Evolutionary conservation across 2,329 filamentous ascomycete species (phyloP).

Genomic region (Monilinia aucupariae): DNA sequence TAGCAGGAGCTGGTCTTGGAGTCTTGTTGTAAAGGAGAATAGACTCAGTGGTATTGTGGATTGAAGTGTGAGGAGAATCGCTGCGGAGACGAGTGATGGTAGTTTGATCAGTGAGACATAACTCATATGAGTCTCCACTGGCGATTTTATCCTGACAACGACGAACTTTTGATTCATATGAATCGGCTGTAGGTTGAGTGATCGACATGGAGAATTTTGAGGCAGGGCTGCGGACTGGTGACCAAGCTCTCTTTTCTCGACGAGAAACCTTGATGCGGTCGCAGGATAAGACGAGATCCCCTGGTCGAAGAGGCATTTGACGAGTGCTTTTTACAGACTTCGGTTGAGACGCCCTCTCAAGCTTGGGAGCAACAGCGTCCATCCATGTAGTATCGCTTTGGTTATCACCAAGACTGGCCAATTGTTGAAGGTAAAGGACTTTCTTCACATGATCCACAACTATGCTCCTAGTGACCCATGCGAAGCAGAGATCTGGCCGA

Average conservation of each 20-base stretch:
- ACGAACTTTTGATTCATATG: conserved; percentile 36
- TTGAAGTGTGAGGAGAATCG: conserved; percentile 10
- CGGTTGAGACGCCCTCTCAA: conserved; percentile 17
- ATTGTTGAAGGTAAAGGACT: conserved; percentile 54
- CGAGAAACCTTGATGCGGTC: conserved; percentile 15
- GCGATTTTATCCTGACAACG: conserved; percentile 37
- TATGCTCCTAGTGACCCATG: conserved; percentile 59
- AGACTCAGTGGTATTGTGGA: conserved; percentile 7
- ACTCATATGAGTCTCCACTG: conserved; percentile 39
- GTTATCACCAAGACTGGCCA: conserved; percentile 36
- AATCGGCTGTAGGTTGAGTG: conserved; percentile 20
- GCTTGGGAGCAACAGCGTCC: conserved; percentile 17
- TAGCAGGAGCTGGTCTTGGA: conserved; percentile 15
- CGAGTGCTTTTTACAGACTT: conserved; percentile 7
- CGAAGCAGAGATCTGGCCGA: conserved; percentile 55
- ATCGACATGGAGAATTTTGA: conserved; percentile 22
- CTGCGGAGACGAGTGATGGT: conserved; percentile 19
- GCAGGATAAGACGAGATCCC: conserved; percentile 7
- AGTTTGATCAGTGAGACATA: conserved; percentile 38
- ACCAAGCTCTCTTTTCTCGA: conserved; percentile 14
- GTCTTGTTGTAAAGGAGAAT: conserved; percentile 17
- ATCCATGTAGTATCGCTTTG: conserved; percentile 31
- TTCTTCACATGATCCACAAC: conserved; percentile 57
- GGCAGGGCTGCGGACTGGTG: conserved; percentile 6
- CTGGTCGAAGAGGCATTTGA: conserved; percentile 5